Base-by-base conservation (phyloP, 139 green algal species). In the Tetraselmis striata region DNA sequence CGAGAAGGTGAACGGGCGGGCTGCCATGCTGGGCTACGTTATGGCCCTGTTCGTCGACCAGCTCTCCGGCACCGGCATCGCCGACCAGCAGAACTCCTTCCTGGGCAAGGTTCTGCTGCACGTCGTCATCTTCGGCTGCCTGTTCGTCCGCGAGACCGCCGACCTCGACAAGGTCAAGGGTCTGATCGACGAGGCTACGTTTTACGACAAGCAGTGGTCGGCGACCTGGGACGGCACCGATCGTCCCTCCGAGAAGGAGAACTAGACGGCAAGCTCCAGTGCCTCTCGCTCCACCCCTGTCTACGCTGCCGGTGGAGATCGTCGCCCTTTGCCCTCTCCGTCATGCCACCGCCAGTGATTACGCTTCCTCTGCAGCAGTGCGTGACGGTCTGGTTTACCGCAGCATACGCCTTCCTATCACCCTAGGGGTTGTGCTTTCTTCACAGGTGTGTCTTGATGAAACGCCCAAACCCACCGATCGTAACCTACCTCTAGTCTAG, bases 1-100 rank as follows among this genome's bases (percentile, higher is more conserved):
- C 58, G 95, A 98, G 89, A 98, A 97, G 91, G 89, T 98, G 0
- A 98, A 98, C 83, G 95, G 95, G 24, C 89, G 95, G n/a, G 95
- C 95, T 11, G 92, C 92, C 74, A 98, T 98, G 95, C 83, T 98
- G 76, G 95, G 94, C 79, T 98, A 98, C 86, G 84, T 96, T 5
- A 79, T 95, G 80, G 95, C 93, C 24, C 85, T 91, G 2, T 77
- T 94, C 27, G 93, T 97, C 27, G 95, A 98, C 87, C 83, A 87
- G 74, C 75, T 95, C 2, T 92, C 93, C 1, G 95, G 95, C 77
- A 89, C 87, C 1, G 93, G 93, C n/a, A 85, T 98, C 31, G 59
- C 94, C 29, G 94, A 98, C 83, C 95, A 98, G 89, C 95, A 98
- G 85, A 87, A 95, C 76, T 93, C 85, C 76, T 98, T 98, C 89